These are phyloP conservation scores for Botrytis fabae DNA, from an alignment of 2,329 filamentous ascomycete genomes.

Conservation along the genomic window DNA sequence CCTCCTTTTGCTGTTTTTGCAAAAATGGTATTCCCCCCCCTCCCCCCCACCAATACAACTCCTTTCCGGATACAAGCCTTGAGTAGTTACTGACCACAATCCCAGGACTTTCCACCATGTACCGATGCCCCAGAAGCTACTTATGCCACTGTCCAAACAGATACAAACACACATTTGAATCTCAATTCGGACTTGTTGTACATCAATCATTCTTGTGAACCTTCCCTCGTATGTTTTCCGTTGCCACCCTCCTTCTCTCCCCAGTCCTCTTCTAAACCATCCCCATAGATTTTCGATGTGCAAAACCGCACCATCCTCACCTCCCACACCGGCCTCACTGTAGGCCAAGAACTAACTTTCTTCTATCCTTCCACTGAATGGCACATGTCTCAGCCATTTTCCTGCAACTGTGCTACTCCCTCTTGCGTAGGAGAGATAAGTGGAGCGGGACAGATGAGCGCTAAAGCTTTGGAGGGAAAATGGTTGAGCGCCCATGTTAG, in stretches of 20 bases:
- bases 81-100: background rate
- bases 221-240: conserved; percentile 56
- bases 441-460: conserved; percentile 62
- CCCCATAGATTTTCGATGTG: conserved; percentile 59
- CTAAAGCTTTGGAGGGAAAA: conserved; percentile 54
- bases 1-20: conserved; percentile 66
- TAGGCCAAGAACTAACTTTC: conserved; percentile 64
- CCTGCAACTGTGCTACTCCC: conserved; percentile 60
- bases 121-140: conserved; percentile 55
- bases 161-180: conserved; percentile 56
- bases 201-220: conserved; percentile 68
- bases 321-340: conserved; percentile 54
- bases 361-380: conserved; percentile 78
- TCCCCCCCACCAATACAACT: background rate
- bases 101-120: conserved; percentile 57
- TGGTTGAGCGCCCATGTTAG: conserved; percentile 53
- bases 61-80: background rate
- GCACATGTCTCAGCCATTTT: conserved; percentile 71
- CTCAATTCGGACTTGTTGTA: conserved; percentile 67
- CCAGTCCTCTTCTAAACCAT: background rate
- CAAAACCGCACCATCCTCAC: conserved; percentile 57
- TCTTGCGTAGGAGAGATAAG: conserved; percentile 62
- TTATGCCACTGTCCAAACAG: conserved; percentile 65
- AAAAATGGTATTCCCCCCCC: conserved; percentile 48
- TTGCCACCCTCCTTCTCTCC: background rate